A percentile compares a stretch with the other conserved stretches of the same genome.
phyloP scores from a whole-genome alignment of 73 alveolate genomes.

The Paramecium tetraurelia region DNA sequence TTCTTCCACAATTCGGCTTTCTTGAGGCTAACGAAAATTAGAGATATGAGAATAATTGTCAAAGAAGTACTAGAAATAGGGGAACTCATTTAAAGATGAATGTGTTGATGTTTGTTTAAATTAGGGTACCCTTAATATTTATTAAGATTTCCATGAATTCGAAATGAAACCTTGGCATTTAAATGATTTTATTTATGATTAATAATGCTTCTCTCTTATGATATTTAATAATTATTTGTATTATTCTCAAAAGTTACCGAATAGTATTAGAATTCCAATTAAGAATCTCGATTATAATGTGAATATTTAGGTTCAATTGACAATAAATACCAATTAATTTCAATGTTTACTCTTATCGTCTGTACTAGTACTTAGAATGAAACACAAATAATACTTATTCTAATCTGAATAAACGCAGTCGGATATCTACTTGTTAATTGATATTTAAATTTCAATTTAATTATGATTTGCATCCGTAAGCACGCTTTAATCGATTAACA shows the following conservation, averaged over 20 bases:
- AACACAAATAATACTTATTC: neutral
- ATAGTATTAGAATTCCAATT: neutral
- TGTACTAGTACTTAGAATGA: neutral
- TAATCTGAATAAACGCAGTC: neutral
- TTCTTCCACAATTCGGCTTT: neutral
- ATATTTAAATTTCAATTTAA: neutral
- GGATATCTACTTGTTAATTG: neutral
- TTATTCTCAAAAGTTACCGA: neutral
- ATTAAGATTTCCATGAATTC: neutral
- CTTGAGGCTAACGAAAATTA: neutral
- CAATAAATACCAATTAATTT: neutral
- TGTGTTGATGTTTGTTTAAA: too few relatives aligned
- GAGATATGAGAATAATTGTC: neutral
- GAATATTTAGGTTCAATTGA: too few relatives aligned
- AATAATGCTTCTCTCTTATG: neutral
- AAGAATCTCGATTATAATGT: neutral
- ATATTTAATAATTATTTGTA: neutral
- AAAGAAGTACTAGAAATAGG: neutral
- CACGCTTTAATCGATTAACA: neutral
- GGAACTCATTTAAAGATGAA: neutral
- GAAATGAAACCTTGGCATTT: neutral
- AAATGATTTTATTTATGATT: too few relatives aligned
- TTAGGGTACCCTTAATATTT: neutral
- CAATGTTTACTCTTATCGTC: neutral
- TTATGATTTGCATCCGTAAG: conserved; percentile 11